Evolutionary conservation across 108 stramenopile genomes (phyloP).

Genomic region (Skeletonema grethae): DNA sequence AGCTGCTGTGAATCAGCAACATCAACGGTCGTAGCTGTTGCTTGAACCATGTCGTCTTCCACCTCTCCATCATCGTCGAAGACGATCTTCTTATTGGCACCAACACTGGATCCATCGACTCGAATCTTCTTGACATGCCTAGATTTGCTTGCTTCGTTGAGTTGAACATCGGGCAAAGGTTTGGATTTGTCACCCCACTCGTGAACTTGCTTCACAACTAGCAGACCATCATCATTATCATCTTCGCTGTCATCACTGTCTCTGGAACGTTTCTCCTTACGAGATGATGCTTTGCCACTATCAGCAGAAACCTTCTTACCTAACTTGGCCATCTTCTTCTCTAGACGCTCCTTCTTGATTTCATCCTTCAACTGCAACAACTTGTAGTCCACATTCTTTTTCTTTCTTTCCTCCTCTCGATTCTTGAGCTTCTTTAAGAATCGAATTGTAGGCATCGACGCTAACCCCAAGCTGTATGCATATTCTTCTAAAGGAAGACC

Average conservation of each 20-base stretch:
- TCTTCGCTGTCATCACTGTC: slow-evolving; percentile 41
- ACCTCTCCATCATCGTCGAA: slow-evolving; percentile 91
- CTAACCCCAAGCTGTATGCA: slow-evolving; percentile 89
- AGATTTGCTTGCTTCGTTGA: slow-evolving; percentile 55
- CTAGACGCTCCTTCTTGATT: slow-evolving; percentile 87
- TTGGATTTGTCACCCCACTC: slow-evolving; percentile 48
- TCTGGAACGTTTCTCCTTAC: slow-evolving; percentile 38
- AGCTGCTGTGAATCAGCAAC: slow-evolving; percentile 37
- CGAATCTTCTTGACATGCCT: slow-evolving; percentile 85
- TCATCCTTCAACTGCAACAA: slow-evolving; percentile 92
- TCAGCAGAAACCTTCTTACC: slow-evolving; percentile 30
- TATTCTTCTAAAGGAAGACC: slow-evolving; percentile 83
- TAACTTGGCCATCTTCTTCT: slow-evolving; percentile 76
- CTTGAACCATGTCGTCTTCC: slow-evolving; percentile 59
- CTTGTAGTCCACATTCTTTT: slow-evolving; percentile 93
- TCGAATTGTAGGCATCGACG: slow-evolving; percentile 81
- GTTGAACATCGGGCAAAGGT: slow-evolving; percentile 34
- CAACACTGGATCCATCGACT: slow-evolving; percentile 69
- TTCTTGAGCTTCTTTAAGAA: slow-evolving; percentile 77
- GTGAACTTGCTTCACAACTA: slow-evolving; percentile 80
- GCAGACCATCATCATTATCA: slow-evolving; percentile 70
- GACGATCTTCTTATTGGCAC: slow-evolving; percentile 65
- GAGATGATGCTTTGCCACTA: slow-evolving; percentile 12
- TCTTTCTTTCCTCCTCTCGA: slow-evolving; percentile 79
- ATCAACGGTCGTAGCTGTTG: slow-evolving; percentile 10